Percentiles rank a stretch among this genome's conserved stretches.
Evolutionary conservation across 2,329 filamentous ascomycete genomes (phyloP).

Genomic region (Amylocarpus encephaloides): DNA sequence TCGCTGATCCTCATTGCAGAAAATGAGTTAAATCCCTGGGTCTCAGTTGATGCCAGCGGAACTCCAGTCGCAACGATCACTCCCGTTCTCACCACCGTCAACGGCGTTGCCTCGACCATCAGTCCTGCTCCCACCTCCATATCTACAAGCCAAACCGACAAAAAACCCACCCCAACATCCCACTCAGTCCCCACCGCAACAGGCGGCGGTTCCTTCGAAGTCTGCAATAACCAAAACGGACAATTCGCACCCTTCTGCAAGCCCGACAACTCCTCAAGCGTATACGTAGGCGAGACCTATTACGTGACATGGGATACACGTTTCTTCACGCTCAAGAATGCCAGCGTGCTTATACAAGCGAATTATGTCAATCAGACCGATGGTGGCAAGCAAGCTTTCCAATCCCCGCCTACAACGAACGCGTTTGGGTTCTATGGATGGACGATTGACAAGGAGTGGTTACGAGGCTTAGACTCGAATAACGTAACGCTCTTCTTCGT

Average conservation of each 20-base stretch:
- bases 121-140: constrained; percentile 20
- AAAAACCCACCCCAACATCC: constrained; percentile 13
- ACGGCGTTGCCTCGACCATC: constrained; percentile 21
- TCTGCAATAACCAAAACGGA: constrained; percentile 27
- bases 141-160: constrained; percentile 12
- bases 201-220: constrained; percentile 24
- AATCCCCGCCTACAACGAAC: constrained; percentile 18
- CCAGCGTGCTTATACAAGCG: constrained; percentile 23
- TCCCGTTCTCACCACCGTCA: constrained; percentile 21
- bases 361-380: constrained; percentile 26
- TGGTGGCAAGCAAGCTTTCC: constrained; percentile 25
- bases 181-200: constrained; percentile 11
- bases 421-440: constrained; percentile 22
- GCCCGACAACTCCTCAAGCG: constrained; percentile 25
- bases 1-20: not conserved
- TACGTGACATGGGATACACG: constrained; percentile 30
- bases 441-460: constrained; percentile 24
- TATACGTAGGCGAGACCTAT: constrained; percentile 27
- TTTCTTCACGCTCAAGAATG: constrained; percentile 22
- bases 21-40: constrained; percentile 20
- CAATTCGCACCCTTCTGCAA: constrained; percentile 27
- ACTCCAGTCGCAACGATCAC: constrained; percentile 23
- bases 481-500: constrained; percentile 26
- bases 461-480: constrained; percentile 20
- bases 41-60: constrained; percentile 26